Percentiles rank a stretch among this genome's conserved stretches.
Evolutionary conservation across 192 early-diverging fungal genomes (phyloP).

Genomic region (Dissophora ornata): DNA sequence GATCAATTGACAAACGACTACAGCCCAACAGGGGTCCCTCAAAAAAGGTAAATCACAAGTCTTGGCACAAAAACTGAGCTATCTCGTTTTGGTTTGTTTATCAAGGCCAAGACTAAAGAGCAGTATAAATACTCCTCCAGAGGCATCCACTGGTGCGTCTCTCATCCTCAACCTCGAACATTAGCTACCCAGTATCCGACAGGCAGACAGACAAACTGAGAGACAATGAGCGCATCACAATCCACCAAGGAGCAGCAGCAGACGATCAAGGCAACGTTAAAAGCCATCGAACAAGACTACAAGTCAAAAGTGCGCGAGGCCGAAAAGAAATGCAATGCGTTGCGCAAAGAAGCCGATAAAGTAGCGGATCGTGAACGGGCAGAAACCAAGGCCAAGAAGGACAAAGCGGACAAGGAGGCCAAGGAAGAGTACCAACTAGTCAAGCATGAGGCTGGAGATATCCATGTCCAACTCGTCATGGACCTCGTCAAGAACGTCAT

Average conservation of each 20-base stretch:
- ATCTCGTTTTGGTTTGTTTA: no score
- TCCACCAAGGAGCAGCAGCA: constrained; percentile 15
- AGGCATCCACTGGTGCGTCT: no score
- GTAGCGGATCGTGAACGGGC: constrained; percentile 27
- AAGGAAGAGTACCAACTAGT: constrained; percentile 30
- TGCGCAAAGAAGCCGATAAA: constrained; percentile 37
- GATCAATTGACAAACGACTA: no score
- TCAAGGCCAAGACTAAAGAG: no score
- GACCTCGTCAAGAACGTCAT: constrained; percentile 27
- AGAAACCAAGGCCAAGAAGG: constrained; percentile 12
- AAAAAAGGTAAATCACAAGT: no score
- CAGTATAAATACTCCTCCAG: no score
- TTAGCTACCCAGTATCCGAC: no score
- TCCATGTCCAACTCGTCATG: constrained; percentile 26
- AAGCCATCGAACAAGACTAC: constrained; percentile 39
- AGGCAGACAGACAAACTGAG: not conserved
- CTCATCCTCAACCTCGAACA: no score
- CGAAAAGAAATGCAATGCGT: constrained; percentile 30
- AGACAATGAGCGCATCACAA: not conserved
- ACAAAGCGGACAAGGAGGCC: constrained; percentile 24
- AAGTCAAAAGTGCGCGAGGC: constrained; percentile 31
- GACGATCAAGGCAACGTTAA: no score
- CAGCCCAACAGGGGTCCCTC: no score
- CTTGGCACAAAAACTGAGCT: no score
- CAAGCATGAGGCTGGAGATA: constrained; percentile 28